Evolutionary conservation across 2,329 filamentous ascomycete genomes (phyloP), one percentile per base, ranked within the genome.

Genomic region (Nemania bipapillata): DNA sequence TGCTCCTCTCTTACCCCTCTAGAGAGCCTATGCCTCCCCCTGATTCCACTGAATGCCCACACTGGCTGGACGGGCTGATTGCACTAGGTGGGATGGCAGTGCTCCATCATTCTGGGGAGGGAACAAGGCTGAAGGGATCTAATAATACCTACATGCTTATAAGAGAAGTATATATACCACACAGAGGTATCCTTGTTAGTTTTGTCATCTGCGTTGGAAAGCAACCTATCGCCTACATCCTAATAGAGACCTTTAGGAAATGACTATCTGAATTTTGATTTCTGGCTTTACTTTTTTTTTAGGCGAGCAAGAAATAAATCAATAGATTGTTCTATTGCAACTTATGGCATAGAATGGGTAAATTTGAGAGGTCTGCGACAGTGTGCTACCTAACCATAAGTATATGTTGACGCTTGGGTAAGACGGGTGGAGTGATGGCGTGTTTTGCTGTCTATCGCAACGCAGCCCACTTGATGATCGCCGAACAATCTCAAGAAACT

Each of bases 121-220:
- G 30, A 68, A 54, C 59, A 66, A 69, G 66, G 66, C 66, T 69
- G 66, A 69, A 66, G 37, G 40, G 40, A 55, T 32, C 49, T 53
- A 53, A 24, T 24, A 22, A 49, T 9, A 20, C 45, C 22, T 2
- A 32, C n/a, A 28, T 53, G 8, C 26, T 28, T n/a, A n/a, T 3
- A 12, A 26, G 26, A 26, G 9, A 49, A n/a, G 37, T 37, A 57
- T n/a, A 4, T 30, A 52, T 47, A 40, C 37, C 32, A 11, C 32
- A n/a, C n/a, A n/a, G n/a, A n/a, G n/a, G 15, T 45, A 7, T 17
- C 40, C 12, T 17, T 45, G 40, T 45, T n/a, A 45, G 40, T 15
- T 45, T n/a, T n/a, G 40, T 45, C 40, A 15, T 17, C 40, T n/a
- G 15, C n/a, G 40, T 45, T n/a, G 40, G 40, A 45, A n/a, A n/a